Evolutionary conservation across 2,329 filamentous ascomycete species (phyloP), one percentile per base, ranked within the genome.

Genomic region (Alternaria novae-zelandiae): DNA sequence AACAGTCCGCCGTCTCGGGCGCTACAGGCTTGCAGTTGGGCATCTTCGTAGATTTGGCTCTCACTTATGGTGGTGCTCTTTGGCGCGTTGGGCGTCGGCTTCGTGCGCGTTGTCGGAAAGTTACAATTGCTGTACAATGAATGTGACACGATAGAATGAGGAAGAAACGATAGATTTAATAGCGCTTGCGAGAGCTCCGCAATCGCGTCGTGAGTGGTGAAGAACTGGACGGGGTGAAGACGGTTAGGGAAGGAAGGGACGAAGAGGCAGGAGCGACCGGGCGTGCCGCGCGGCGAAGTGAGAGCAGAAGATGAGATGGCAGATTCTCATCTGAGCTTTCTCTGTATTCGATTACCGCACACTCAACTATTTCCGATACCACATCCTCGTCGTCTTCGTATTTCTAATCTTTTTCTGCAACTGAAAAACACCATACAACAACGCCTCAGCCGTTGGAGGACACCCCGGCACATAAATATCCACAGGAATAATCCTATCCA

Each of bases 391-490:
- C 66, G 88, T 80, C 74, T 82, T 83, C 25, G 82, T 84, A 69
- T 83, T 78, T 71, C 90, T 85, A 86, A 93, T 92, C 87, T 93
- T 93, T 80, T 89, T 89, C 83, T 93, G 91, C 61, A 94, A 80
- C 80, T 92, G 89, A 81, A 94, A 91, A 73, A 94, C 89, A 5
- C 90, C 85, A 70, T 86, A 85, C 77, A 87, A 82, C 60, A 87
- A 79, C 12, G 85, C 85, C 72, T 87, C 85, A n/a, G 82, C 79
- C 4, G 85, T 86, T 1, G 85, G 85, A 20, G 85, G 85, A 74
- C 91, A 94, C 6, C 91, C 91, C 11, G 91, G 91, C 0, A 94
- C 91, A 79, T 94, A 94, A 43, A 94, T 87, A 77, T 94, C 91
- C 55, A 94, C 91, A 6, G 92, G 91, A 17, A 94, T 88, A 74